Evolutionary conservation across 2,329 filamentous ascomycete genomes (phyloP).

Genomic region (Pezicula radicicola): DNA sequence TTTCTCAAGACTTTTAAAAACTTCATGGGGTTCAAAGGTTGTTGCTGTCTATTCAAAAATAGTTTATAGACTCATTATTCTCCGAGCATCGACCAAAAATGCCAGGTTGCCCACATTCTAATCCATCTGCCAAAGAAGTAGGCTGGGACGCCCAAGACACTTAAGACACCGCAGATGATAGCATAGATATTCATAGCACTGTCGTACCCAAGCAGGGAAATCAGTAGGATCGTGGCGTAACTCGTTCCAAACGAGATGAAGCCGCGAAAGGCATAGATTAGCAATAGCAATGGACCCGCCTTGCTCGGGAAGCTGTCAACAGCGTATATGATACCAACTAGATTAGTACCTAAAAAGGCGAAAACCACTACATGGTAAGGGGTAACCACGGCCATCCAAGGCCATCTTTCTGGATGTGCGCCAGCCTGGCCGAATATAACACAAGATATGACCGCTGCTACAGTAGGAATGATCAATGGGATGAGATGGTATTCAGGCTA

Average conservation of each 20-base stretch:
- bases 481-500: neutral
- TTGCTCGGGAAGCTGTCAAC: constrained; percentile 27
- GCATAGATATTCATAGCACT: neutral
- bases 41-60: no score
- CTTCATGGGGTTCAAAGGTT: no score
- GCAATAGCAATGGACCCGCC: constrained; percentile 6
- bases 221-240: neutral
- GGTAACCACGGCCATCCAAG: neutral
- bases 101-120: no score
- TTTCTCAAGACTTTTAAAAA: no score
- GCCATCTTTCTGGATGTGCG: neutral
- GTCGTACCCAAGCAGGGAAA: neutral
- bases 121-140: constrained; percentile 1
- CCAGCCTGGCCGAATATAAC: neutral
- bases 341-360: constrained; percentile 22
- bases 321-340: constrained; percentile 24
- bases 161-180: neutral
- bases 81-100: no score
- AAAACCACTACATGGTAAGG: constrained; percentile 19
- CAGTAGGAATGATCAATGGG: neutral
- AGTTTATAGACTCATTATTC: no score
- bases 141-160: neutral
- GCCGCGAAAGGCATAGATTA: neutral
- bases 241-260: neutral
- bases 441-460: neutral